Percentiles rank a stretch among this genome's conserved stretches.
These are phyloP conservation scores for Bisporella sp. DNA, from an alignment of 2,329 filamentous ascomycete genomes.

Conservation along the genomic window DNA sequence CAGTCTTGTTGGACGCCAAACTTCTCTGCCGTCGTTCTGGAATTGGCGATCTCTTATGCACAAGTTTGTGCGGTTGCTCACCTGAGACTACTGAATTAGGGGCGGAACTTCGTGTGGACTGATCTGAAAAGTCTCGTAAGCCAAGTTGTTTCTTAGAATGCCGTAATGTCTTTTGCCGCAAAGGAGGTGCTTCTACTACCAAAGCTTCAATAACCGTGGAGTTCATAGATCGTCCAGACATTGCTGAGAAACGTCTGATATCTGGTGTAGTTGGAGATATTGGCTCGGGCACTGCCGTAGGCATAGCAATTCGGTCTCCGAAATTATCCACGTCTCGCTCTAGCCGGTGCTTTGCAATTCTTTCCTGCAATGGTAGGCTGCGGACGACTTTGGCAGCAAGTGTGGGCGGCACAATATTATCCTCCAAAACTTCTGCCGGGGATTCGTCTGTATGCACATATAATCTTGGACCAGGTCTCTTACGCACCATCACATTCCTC, in stretches of 20 bases:
- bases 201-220: slow-evolving; percentile 55
- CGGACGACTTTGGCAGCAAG: slow-evolving; percentile 39
- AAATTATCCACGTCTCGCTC: slow-evolving; percentile 17
- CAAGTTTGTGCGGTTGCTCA: slow-evolving; percentile 18
- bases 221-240: slow-evolving; percentile 44
- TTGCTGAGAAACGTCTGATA: slow-evolving; percentile 42
- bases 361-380: slow-evolving; percentile 22
- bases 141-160: slow-evolving; percentile 51
- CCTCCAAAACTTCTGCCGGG: slow-evolving; percentile 39
- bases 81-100: slow-evolving; percentile 32
- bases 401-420: slow-evolving; percentile 42
- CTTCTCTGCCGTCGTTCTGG: slow-evolving; percentile 29
- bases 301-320: slow-evolving; percentile 9
- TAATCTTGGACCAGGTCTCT: slow-evolving; percentile 21
- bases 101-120: slow-evolving; percentile 31
- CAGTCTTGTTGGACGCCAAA: slow-evolving; percentile 40
- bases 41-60: slow-evolving; percentile 17
- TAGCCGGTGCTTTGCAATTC: slow-evolving; percentile 18
- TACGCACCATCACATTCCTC: slow-evolving; percentile 47
- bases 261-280: slow-evolving; percentile 29
- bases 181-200: slow-evolving; percentile 43
- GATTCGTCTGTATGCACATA: slow-evolving; percentile 18
- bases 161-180: slow-evolving; percentile 46
- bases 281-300: slow-evolving; percentile 10
- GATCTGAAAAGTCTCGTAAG: slow-evolving; percentile 39